These are phyloP conservation scores for Taxillus chinensis DNA, from an alignment of 164 flowering plant species.

Conservation along the genomic window DNA sequence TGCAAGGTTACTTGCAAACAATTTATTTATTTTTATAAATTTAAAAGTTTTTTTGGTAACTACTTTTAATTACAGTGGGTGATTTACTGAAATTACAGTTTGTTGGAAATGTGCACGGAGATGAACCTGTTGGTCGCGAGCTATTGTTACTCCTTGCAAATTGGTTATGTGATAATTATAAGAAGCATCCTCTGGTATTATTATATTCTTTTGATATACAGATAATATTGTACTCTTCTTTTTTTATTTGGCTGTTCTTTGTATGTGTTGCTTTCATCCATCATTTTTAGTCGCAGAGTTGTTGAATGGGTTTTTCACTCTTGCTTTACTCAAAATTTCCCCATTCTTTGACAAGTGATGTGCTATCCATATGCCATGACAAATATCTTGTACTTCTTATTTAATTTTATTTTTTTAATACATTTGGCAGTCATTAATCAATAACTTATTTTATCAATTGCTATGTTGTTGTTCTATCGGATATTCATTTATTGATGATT, in stretches of 20 bases:
- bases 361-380: too few relatives aligned
- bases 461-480: too few relatives aligned
- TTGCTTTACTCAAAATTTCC: neutral
- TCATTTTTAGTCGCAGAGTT: constrained; percentile 1
- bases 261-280: neutral
- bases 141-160: constrained; percentile 70
- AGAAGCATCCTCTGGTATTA: constrained; percentile 74
- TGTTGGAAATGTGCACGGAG: constrained; percentile 96
- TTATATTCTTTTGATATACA: constrained; percentile 6
- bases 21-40: too few relatives aligned
- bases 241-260: constrained; percentile 1
- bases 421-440: too few relatives aligned
- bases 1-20: too few relatives aligned
- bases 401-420: too few relatives aligned
- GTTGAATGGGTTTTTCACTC: neutral
- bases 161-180: constrained; percentile 87
- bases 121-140: constrained; percentile 98
- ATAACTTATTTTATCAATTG: too few relatives aligned
- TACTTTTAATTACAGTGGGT: neutral
- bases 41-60: too few relatives aligned
- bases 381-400: too few relatives aligned
- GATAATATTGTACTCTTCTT: neutral
- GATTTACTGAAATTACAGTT: constrained; percentile 38
- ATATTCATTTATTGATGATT: too few relatives aligned
- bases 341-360: neutral